Evolutionary conservation across 2,329 filamentous ascomycete genomes (phyloP), one percentile per base, ranked within the genome.

Genomic region (Epicoccum sorghinum): DNA sequence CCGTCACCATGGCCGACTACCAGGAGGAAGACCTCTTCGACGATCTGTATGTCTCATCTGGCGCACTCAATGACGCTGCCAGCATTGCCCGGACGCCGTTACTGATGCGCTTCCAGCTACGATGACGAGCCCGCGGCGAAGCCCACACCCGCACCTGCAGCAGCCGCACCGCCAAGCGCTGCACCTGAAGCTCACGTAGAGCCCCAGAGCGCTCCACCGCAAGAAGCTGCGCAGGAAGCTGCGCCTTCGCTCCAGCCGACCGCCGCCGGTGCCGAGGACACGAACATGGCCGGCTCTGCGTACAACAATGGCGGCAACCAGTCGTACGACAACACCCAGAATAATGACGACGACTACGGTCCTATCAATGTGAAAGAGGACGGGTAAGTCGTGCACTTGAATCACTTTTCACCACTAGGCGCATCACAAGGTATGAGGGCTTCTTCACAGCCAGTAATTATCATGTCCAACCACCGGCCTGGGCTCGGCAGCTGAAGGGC

Each of bases 21-120:
- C 53, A 56, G 43, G 92, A 96, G 66, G 93, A 96, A 71, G 92
- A 96, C 83, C 89, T 96, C 77, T 96, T 96, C 77, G 92, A 92
- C 68, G 93, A 96, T 79, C 85, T 96, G 92, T 96, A 81, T 79
- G 91, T 83, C 13, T 52, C 25, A 5, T 18, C 27, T 29, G 6
- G 27, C 27, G 27, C 27, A 29, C 27, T 9, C 27, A 29, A 29
- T 9, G 27, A 29, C 27, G 27, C 27, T 29, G 27, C 27, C 2
- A 29, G 27, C 9, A 29, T 29, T 3, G 3, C 2, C 27, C 27
- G 9, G 27, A 29, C 27, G 27, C 18, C 14, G 8, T n/a, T 43
- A 32, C 64, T 68, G 46, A 68, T 59, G 41, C 14, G 5, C 18
- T 12, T 78, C 38, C 58, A 76, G 74, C 53, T 76, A 76, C 59